Conservation (phyloP, 805 yeast genomes). For the Kazachstania taianensis region DNA sequence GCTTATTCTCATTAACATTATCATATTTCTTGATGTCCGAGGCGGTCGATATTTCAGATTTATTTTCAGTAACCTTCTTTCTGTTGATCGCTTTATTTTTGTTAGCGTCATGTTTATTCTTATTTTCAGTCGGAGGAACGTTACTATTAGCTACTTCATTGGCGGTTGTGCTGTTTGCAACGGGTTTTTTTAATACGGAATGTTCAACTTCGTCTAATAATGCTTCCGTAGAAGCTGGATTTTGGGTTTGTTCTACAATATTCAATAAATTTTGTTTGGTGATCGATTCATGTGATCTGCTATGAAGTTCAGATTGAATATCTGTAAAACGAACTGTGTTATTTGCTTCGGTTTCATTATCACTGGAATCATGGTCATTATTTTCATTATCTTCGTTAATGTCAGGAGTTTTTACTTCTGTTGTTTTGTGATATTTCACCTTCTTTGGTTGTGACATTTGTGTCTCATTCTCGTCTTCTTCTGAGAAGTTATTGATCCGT, state of each 20-base stretch:
- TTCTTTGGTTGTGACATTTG: not conserved
- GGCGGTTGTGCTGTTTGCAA: not conserved
- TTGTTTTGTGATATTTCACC: not conserved
- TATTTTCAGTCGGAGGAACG: too few species aligned
- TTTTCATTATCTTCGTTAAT: not conserved
- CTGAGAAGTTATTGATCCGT: slow-evolving; percentile 12
- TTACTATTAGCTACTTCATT: too few species aligned
- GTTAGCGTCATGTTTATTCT: too few species aligned
- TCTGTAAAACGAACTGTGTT: slow-evolving; percentile 7
- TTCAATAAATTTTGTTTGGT: slow-evolving; percentile 6
- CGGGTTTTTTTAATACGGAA: not conserved
- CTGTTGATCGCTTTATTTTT: too few species aligned
- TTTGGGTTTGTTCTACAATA: too few species aligned
- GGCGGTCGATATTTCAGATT: not conserved
- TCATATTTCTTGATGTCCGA: not conserved
- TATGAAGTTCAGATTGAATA: not conserved
- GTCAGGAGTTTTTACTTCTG: not conserved
- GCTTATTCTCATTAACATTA: too few species aligned
- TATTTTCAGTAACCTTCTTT: not conserved
- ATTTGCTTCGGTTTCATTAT: slow-evolving; percentile 3
- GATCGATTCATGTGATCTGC: slow-evolving; percentile 3
- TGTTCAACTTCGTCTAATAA: too few species aligned
- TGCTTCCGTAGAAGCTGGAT: too few species aligned
- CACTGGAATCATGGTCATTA: not conserved
- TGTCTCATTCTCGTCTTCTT: slow-evolving; percentile 7